phyloP scores from a whole-genome alignment of 208 protist species.

The Wallacemonas rigidus region DNA sequence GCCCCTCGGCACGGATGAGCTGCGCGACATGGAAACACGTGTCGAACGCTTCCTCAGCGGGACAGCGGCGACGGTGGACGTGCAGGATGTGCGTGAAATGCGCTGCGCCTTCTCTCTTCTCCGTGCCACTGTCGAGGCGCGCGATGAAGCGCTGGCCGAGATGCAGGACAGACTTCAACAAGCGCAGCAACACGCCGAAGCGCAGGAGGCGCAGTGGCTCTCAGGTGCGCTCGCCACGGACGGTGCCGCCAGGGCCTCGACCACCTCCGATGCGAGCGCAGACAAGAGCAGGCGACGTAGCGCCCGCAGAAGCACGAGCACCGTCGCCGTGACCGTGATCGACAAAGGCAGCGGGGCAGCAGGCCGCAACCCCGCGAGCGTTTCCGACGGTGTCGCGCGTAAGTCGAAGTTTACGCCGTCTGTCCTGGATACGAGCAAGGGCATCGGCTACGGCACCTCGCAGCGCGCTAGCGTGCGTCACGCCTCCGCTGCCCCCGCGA shows the following conservation, averaged over 20 bases:
- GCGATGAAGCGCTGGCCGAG: conserved; percentile 33
- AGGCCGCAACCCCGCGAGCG: background rate
- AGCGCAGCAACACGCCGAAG: background rate
- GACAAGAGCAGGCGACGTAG: too few species aligned
- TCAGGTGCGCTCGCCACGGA: too few species aligned
- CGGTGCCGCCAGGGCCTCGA: too few species aligned
- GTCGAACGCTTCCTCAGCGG: conserved; percentile 78
- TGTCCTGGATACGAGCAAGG: conserved; percentile 33
- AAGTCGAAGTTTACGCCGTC: conserved; percentile 23
- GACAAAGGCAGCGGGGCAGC: too few species aligned
- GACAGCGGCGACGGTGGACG: conserved; percentile 52
- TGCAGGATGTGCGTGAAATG: conserved; percentile 83
- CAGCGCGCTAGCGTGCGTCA: conserved; percentile 20
- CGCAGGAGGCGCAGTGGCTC: background rate
- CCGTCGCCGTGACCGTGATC: background rate
- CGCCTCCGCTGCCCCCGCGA: background rate
- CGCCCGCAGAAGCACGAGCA: too few species aligned
- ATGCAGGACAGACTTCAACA: conserved; percentile 28
- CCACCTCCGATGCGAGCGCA: too few species aligned
- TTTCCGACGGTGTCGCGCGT: background rate
- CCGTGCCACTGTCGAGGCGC: conserved; percentile 41
- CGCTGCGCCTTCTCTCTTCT: conserved; percentile 81
- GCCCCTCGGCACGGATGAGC: conserved; percentile 55
- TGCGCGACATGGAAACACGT: conserved; percentile 45
- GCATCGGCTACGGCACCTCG: conserved; percentile 41